phyloP scores from a whole-genome alignment of 2,329 filamentous ascomycete species.

The Xylaria sp. region DNA sequence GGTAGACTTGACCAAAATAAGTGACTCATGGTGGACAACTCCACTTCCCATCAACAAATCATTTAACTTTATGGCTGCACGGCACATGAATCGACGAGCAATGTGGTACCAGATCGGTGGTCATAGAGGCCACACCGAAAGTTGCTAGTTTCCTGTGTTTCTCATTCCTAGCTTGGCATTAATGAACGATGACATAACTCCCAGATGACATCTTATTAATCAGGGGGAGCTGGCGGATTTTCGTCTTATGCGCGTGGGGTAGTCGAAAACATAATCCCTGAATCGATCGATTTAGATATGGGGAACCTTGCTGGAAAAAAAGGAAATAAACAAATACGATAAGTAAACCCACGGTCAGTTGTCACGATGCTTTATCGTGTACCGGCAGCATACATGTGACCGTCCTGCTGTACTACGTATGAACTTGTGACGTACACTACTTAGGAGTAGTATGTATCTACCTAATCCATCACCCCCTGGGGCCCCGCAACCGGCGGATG shows the following conservation, averaged over 20 bases:
- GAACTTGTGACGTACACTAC: constrained; percentile 8
- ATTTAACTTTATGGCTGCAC: constrained; percentile 2
- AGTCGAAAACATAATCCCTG: not conserved
- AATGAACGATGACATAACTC: not conserved
- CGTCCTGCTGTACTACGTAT: not conserved
- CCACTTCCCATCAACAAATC: constrained; percentile 20
- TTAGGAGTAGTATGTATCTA: constrained; percentile 3
- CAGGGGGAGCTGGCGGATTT: not conserved
- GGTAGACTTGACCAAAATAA: constrained; percentile 28
- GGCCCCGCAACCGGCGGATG: constrained; percentile 26
- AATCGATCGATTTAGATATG: not conserved
- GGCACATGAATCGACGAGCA: constrained; percentile 8
- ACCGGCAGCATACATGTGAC: constrained; percentile 2
- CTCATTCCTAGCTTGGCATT: constrained; percentile 22
- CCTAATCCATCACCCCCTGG: constrained; percentile 7
- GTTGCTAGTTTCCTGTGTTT: not conserved
- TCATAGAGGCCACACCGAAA: constrained; percentile 8
- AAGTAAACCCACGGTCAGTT: not conserved
- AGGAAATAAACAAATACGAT: not conserved
- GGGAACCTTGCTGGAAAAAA: not conserved
- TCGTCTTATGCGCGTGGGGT: not conserved
- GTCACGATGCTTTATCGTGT: too few species aligned
- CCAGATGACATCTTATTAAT: constrained; percentile 2
- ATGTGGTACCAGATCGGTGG: constrained; percentile 8
- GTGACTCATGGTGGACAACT: constrained; percentile 24